Evolutionary conservation across 169 alveolate species (phyloP).

Genomic region (Theileria parva): DNA sequence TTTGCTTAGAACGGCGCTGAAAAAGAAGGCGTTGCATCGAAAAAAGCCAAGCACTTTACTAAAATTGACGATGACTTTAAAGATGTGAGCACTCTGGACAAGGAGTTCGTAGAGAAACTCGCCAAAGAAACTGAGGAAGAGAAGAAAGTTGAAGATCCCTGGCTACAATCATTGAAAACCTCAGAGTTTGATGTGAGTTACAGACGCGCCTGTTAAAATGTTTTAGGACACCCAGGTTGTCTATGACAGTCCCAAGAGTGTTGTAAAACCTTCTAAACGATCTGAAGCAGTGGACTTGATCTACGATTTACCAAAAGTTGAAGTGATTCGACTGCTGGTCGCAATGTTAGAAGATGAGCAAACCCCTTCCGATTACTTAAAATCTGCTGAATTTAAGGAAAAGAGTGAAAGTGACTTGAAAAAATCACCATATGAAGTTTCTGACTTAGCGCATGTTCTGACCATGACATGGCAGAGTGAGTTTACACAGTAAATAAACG

Average conservation of each 20-base stretch:
- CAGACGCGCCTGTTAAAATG: background rate
- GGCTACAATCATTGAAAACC: slow-evolving; percentile 40
- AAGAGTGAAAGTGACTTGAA: slow-evolving; percentile 7
- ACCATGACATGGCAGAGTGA: slow-evolving; percentile 54
- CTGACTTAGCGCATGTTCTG: slow-evolving; percentile 60
- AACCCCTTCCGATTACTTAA: slow-evolving; percentile 46
- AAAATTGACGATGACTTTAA: background rate
- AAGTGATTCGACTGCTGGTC: slow-evolving; percentile 39
- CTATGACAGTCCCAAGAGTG: background rate
- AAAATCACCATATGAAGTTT: slow-evolving; percentile 17
- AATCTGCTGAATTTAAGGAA: background rate
- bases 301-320: slow-evolving; percentile 39
- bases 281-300: slow-evolving; percentile 23
- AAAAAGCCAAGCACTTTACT: background rate
- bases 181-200: slow-evolving; percentile 7
- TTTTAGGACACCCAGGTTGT: slow-evolving; percentile 12
- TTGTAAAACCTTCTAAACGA: slow-evolving; percentile 5
- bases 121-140: slow-evolving; percentile 4
- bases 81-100: background rate
- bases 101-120: slow-evolving; percentile 1
- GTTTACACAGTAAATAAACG: background rate
- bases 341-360: slow-evolving; percentile 36
- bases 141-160: slow-evolving; percentile 52
- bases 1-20: background rate
- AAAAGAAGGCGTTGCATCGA: background rate